Percentiles rank a stretch among this genome's conserved stretches.
phyloP scores from a whole-genome alignment of 2,329 filamentous ascomycete genomes.

The Neophaeococcomyces aloes region DNA sequence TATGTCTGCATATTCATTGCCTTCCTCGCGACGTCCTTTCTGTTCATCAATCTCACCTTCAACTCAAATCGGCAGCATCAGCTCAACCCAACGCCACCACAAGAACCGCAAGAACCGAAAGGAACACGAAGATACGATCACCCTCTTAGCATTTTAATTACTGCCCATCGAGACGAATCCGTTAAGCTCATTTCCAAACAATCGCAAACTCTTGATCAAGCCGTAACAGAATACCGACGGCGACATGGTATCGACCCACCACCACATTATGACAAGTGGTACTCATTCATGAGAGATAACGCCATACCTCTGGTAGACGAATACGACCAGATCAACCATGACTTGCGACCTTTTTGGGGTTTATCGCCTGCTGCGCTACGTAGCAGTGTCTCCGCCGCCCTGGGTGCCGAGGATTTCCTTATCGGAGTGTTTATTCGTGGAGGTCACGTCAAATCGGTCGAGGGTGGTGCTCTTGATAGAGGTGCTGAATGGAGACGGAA shows the following conservation, averaged over 20 bases:
- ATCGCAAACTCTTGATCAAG: conserved; percentile 65
- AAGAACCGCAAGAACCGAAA: too few relatives aligned
- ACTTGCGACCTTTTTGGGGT: conserved; percentile 84
- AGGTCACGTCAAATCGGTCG: conserved; percentile 59
- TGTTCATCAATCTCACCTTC: too few relatives aligned
- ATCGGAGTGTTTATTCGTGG: conserved; percentile 68
- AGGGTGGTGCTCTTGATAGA: conserved; percentile 64
- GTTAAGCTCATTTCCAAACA: too few relatives aligned
- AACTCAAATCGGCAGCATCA: too few relatives aligned
- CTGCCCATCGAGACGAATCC: too few relatives aligned
- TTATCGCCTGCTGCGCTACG: conserved; percentile 70
- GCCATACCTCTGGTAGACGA: conserved; percentile 77
- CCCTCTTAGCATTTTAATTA: too few relatives aligned
- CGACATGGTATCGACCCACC: conserved; percentile 76
- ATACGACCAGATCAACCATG: conserved; percentile 75
- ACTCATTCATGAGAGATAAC: conserved; percentile 65
- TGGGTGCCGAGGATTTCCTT: conserved; percentile 73
- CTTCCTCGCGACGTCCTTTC: too few relatives aligned
- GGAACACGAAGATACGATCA: too few relatives aligned
- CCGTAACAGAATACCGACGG: conserved; percentile 69
- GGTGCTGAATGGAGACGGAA: conserved; percentile 64
- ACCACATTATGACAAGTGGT: conserved; percentile 91
- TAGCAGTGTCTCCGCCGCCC: conserved; percentile 62
- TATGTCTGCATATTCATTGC: too few relatives aligned
- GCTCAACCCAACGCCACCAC: too few relatives aligned